Percentiles rank a stretch among this genome's conserved stretches.
Evolutionary conservation across 768 basidiomycete species (phyloP).

Genomic region (Hygrocybe coccinea): DNA sequence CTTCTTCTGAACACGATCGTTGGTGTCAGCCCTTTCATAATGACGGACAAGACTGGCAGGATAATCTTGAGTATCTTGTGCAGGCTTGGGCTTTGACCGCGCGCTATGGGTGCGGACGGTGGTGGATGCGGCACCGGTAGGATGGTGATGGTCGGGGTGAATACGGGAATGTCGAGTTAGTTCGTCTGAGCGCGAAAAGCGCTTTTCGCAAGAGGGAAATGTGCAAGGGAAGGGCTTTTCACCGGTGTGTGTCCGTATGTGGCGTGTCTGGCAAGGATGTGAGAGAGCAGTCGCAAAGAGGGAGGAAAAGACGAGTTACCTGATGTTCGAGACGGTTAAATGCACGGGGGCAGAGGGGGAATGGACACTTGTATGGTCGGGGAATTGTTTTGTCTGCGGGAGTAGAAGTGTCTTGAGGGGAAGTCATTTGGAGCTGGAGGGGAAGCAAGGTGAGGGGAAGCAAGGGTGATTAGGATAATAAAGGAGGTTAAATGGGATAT

Average conservation of each 20-base stretch:
- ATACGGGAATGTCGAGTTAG: constrained; percentile 94
- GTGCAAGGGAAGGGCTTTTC: constrained; percentile 96
- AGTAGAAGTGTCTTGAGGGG: no score
- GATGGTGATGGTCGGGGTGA: constrained; percentile 55
- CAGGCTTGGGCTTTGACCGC: constrained; percentile 5
- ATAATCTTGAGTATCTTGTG: background rate
- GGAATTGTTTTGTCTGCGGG: constrained; percentile 38
- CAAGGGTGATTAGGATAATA: background rate
- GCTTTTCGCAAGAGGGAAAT: constrained; percentile 93
- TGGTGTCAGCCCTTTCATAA: constrained; percentile 19
- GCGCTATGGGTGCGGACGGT: constrained; percentile 10
- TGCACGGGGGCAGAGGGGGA: constrained; percentile 84
- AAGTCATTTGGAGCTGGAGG: no score
- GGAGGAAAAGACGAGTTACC: constrained; percentile 38
- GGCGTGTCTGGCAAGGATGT: constrained; percentile 69
- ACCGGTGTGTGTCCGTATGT: constrained; percentile 97
- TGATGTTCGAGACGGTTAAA: constrained; percentile 97
- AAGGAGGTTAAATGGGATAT: background rate
- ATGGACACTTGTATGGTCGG: constrained; percentile 95
- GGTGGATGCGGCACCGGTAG: constrained; percentile 21
- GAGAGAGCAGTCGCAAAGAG: constrained; percentile 5
- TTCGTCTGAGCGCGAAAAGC: constrained; percentile 97
- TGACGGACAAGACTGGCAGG: constrained; percentile 9
- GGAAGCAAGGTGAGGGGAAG: background rate
- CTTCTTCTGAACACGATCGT: constrained; percentile 58